These are phyloP conservation scores for Rhynchospora breviuscula DNA, from an alignment of 176 grass and related monocot genomes.

Conservation along the genomic window DNA sequence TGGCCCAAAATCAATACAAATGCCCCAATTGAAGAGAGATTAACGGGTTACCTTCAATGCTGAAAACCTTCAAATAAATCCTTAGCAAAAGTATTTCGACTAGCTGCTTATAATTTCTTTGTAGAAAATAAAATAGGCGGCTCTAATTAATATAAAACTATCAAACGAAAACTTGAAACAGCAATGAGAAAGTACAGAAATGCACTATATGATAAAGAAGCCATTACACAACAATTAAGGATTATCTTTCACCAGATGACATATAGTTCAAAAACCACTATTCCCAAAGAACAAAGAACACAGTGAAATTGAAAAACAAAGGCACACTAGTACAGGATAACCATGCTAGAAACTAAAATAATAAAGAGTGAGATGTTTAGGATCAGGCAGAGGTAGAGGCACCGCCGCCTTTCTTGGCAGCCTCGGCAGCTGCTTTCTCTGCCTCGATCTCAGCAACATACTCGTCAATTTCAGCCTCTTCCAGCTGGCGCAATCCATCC, in stretches of 20 bases:
- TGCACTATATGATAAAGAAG: neutral
- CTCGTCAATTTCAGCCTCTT: conserved; percentile 66
- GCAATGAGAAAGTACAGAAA: neutral
- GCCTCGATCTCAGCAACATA: conserved; percentile 80
- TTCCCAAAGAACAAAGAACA: neutral
- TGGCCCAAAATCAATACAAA: neutral
- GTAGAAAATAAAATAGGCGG: neutral
- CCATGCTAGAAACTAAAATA: conserved; percentile 16
- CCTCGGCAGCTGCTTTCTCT: conserved; percentile 82
- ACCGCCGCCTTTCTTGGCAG: conserved; percentile 54
- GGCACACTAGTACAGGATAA: neutral
- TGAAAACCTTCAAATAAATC: no score
- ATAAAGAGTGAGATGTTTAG: neutral
- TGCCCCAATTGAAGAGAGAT: neutral
- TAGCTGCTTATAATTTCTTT: neutral
- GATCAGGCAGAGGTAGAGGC: conserved; percentile 36
- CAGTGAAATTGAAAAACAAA: neutral
- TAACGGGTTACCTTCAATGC: neutral
- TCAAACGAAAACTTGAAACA: neutral
- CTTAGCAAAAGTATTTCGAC: neutral
- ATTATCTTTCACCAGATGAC: neutral
- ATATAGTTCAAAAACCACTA: conserved; percentile 4
- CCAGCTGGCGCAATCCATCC: conserved; percentile 47
- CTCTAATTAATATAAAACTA: neutral
- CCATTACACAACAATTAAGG: neutral